phyloP scores from a whole-genome alignment of 2,329 filamentous ascomycete genomes.

The Penicillium frequentans region DNA sequence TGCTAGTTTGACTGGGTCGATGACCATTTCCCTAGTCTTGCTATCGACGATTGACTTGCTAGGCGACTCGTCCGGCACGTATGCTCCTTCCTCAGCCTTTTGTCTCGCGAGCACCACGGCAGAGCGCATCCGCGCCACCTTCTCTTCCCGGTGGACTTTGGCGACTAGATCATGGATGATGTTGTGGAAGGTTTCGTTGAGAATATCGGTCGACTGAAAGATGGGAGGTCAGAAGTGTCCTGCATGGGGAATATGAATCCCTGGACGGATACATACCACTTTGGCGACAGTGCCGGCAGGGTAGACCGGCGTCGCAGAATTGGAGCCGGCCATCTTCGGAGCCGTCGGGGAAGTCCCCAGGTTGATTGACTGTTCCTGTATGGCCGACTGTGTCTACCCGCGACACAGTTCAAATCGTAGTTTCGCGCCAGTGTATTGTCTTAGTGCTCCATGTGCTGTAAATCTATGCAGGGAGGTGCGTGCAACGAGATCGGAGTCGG shows the following conservation, averaged over 20 bases:
- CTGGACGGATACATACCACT: slow-evolving; percentile 32
- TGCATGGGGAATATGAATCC: neutral
- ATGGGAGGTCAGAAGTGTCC: neutral
- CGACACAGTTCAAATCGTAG: slow-evolving; percentile 21
- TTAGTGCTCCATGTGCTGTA: slow-evolving; percentile 27
- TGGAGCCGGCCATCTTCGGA: slow-evolving; percentile 34
- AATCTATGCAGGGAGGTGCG: slow-evolving; percentile 22
- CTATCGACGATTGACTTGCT: slow-evolving; percentile 32
- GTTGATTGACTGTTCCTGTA: slow-evolving; percentile 10
- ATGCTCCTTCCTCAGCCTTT: slow-evolving; percentile 43
- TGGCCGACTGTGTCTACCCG: slow-evolving; percentile 23
- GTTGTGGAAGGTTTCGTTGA: slow-evolving; percentile 60
- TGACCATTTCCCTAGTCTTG: slow-evolving; percentile 30
- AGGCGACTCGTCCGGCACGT: slow-evolving; percentile 30
- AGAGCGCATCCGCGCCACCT: slow-evolving; percentile 59
- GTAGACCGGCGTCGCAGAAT: slow-evolving; percentile 28
- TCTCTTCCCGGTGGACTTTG: slow-evolving; percentile 60
- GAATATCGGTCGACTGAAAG: slow-evolving; percentile 38
- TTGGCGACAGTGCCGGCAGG: slow-evolving; percentile 42
- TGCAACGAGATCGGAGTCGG: slow-evolving; percentile 14
- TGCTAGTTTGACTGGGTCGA: slow-evolving; percentile 37
- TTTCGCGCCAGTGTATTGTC: slow-evolving; percentile 19
- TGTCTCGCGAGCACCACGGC: slow-evolving; percentile 46
- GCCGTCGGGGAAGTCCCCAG: slow-evolving; percentile 8
- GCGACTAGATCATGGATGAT: slow-evolving; percentile 61